Conservation (phyloP, 192 early-diverging fungal genomes). For the Dimargaris cristalligena region DNA sequence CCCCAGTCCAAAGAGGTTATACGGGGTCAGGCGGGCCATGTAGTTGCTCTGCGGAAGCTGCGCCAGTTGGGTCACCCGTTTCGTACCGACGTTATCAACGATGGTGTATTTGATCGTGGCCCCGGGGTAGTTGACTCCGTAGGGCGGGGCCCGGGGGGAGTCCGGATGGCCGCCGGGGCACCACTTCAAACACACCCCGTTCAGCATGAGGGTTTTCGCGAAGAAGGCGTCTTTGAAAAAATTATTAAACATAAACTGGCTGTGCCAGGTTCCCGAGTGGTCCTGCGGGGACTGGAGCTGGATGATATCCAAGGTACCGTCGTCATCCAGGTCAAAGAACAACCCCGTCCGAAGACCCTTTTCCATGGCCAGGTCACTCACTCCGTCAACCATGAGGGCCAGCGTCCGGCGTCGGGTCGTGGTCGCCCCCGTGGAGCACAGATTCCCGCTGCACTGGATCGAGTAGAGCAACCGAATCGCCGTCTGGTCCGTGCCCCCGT, state of each 20-base stretch:
- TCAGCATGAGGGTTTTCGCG: slow-evolving; percentile 58
- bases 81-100: slow-evolving; percentile 54
- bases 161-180: slow-evolving; percentile 21
- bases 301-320: slow-evolving; percentile 68
- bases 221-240: slow-evolving; percentile 92
- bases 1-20: slow-evolving; percentile 72
- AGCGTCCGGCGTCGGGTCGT: slow-evolving; percentile 41
- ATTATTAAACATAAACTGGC: slow-evolving; percentile 61
- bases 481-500: slow-evolving; percentile 16
- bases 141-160: slow-evolving; percentile 35
- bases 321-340: slow-evolving; percentile 82
- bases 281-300: slow-evolving; percentile 27
- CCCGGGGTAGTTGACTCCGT: slow-evolving; percentile 70
- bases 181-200: slow-evolving; percentile 41
- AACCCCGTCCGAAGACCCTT: slow-evolving; percentile 39
- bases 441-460: slow-evolving; percentile 29
- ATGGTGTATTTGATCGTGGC: slow-evolving; percentile 78
- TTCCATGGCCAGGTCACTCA: slow-evolving; percentile 34
- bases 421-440: slow-evolving; percentile 27
- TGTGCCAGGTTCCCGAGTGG: slow-evolving; percentile 21
- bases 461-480: slow-evolving; percentile 54
- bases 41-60: slow-evolving; percentile 72
- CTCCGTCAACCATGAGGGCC: slow-evolving; percentile 41
- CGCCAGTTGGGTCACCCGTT: slow-evolving; percentile 60
- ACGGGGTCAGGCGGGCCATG: slow-evolving; percentile 57